Conservation (phyloP, 169 alveolate genomes). For the Fabrea salina region DNA sequence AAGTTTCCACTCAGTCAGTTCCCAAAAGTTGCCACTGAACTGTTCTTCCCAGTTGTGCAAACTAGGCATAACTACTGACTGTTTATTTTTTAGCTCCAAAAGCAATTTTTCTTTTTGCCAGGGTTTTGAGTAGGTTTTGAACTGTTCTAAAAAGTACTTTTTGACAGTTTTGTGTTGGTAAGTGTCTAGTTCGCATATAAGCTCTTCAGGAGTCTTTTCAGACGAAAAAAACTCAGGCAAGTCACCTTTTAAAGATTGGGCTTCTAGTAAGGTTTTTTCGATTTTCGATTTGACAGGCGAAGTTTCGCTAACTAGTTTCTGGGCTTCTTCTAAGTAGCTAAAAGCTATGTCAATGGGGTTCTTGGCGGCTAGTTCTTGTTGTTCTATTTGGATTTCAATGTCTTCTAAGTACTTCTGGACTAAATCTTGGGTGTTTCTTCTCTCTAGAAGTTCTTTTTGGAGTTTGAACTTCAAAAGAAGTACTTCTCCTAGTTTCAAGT, state of each 20-base stretch:
- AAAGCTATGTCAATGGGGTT: not conserved
- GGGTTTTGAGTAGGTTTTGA: not conserved
- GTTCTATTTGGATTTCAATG: not conserved
- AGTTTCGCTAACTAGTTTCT: not conserved
- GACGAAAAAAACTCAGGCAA: not conserved
- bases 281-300: not conserved
- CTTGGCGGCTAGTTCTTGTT: not conserved
- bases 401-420: conserved; percentile 27
- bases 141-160: not conserved
- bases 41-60: not conserved
- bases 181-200: not conserved
- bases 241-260: not conserved
- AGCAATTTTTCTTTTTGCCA: conserved; percentile 1
- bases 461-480: not conserved
- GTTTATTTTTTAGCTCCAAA: not conserved
- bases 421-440: not conserved
- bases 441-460: not conserved
- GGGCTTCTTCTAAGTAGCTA: not conserved
- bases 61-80: not conserved
- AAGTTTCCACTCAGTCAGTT: not conserved
- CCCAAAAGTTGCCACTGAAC: not conserved
- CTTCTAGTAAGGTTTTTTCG: not conserved
- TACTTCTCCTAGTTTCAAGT: conserved; percentile 2
- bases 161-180: not conserved
- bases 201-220: not conserved